A percentile compares a stretch with the other conserved stretches of the same genome.
Evolutionary conservation across 2,329 filamentous ascomycete genomes (phyloP).

Genomic region (Diaporthe citriasiana): DNA sequence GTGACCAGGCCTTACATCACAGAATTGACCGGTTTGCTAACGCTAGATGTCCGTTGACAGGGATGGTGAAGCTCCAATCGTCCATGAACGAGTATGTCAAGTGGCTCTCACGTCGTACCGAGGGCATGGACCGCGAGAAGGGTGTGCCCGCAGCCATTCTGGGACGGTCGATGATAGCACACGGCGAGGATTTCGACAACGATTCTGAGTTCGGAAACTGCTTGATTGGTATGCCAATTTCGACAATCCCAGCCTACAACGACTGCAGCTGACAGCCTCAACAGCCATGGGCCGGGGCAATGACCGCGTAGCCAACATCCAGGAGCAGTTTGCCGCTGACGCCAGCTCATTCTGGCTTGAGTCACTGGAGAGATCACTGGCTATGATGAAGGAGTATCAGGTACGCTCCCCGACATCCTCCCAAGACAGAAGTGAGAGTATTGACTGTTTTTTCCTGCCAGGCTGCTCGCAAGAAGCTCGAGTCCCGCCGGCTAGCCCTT

Average conservation of each 20-base stretch:
- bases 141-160: conserved; percentile 83
- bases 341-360: conserved; percentile 90
- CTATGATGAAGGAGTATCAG: conserved; percentile 99
- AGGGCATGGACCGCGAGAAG: conserved; percentile 87
- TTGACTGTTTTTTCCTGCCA: conserved; percentile 51
- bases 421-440: background rate
- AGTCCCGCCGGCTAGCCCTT: conserved; percentile 88
- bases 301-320: conserved; percentile 86
- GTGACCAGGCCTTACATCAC: background rate
- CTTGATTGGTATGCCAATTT: conserved; percentile 72
- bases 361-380: conserved; percentile 87
- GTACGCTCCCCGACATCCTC: conserved; percentile 60
- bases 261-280: conserved; percentile 1
- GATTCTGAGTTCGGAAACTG: conserved; percentile 94
- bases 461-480: conserved; percentile 93
- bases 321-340: conserved; percentile 84
- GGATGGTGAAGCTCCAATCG: conserved; percentile 90
- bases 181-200: conserved; percentile 92
- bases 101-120: conserved; percentile 85
- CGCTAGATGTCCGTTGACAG: conserved; percentile 59
- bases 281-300: conserved; percentile 85
- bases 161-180: conserved; percentile 86
- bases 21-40: conserved; percentile 1
- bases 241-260: background rate
- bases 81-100: conserved; percentile 91